These are phyloP conservation scores for Inga oerstediana DNA, from an alignment of 306 rosid genomes.

Conservation along the genomic window DNA sequence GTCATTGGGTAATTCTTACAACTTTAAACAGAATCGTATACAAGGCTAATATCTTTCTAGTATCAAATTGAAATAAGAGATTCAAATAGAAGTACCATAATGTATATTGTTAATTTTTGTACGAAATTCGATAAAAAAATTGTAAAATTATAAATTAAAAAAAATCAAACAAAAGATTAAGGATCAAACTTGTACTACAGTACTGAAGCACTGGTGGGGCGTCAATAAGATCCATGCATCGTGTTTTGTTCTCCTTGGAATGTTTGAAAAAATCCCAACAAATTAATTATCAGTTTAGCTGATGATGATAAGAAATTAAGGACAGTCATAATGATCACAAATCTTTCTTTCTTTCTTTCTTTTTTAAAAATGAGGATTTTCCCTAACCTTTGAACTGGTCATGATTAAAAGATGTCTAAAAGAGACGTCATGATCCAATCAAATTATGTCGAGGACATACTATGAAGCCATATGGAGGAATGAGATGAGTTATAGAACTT, in stretches of 20 bases:
- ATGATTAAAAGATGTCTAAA: background rate
- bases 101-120: background rate
- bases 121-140: background rate
- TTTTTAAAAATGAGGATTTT: background rate
- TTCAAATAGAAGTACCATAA: background rate
- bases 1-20: no score
- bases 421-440: conserved; percentile 17
- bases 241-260: conserved; percentile 22
- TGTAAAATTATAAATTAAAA: background rate
- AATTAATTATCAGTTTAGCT: background rate
- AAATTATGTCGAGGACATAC: background rate
- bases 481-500: background rate
- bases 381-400: background rate
- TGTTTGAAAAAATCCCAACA: conserved; percentile 6
- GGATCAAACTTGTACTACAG: background rate
- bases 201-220: background rate
- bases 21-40: background rate
- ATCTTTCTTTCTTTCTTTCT: background rate
- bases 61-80: background rate
- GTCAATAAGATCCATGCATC: background rate
- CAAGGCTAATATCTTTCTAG: background rate
- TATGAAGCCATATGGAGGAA: conserved; percentile 40
- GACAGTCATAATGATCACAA: conserved; percentile 21
- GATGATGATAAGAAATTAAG: background rate
- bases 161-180: background rate